These are phyloP conservation scores for Anastatica hierochuntica DNA, from an alignment of 345 rosid genomes.

Conservation along the genomic window DNA sequence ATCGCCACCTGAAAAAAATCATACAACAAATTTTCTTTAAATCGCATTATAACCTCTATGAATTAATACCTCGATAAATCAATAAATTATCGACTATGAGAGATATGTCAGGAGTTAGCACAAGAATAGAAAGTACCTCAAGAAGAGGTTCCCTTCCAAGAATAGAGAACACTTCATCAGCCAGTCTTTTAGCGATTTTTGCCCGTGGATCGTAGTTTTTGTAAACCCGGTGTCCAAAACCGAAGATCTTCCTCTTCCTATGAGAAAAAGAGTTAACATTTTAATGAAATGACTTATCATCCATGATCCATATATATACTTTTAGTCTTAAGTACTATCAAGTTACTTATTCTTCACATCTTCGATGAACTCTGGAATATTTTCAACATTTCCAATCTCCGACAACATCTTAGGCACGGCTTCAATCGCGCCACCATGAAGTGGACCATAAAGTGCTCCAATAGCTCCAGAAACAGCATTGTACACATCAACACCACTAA, in stretches of 20 bases:
- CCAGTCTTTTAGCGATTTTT: slow-evolving; percentile 66
- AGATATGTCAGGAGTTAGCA: background rate
- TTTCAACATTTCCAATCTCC: slow-evolving; percentile 78
- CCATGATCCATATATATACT: background rate
- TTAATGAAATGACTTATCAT: background rate
- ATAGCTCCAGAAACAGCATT: slow-evolving; percentile 90
- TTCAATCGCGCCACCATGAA: slow-evolving; percentile 96
- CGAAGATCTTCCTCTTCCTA: slow-evolving; percentile 87
- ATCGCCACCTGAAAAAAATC: slow-evolving; percentile 54
- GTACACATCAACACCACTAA: slow-evolving; percentile 93
- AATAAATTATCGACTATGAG: background rate
- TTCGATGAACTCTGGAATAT: slow-evolving; percentile 74
- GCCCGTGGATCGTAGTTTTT: slow-evolving; percentile 91
- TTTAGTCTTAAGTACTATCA: background rate
- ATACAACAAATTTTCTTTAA: background rate
- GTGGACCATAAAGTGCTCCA: slow-evolving; percentile 89
- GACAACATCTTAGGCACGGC: slow-evolving; percentile 84
- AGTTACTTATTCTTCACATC: slow-evolving; percentile 75
- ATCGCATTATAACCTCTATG: background rate
- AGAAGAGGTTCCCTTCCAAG: slow-evolving; percentile 89
- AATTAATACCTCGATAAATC: no score
- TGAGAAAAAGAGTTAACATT: background rate
- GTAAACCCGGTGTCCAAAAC: slow-evolving; percentile 95
- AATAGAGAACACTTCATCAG: slow-evolving; percentile 88
- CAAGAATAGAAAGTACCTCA: slow-evolving; percentile 44